Conservation (phyloP, 495 filamentous ascomycete genomes). For the Aspergillus campestris region DNA sequence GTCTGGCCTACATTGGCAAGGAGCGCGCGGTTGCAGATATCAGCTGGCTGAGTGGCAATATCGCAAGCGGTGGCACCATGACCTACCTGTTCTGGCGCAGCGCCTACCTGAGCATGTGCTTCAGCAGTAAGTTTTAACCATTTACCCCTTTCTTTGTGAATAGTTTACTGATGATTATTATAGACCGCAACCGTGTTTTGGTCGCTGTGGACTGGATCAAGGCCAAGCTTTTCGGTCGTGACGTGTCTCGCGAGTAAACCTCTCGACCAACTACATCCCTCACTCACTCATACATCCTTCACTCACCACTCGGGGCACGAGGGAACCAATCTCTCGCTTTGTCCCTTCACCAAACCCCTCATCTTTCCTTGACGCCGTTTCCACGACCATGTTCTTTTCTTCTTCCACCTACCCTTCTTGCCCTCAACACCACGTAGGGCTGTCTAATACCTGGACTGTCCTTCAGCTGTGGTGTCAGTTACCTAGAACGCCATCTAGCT, state of each 20-base stretch:
- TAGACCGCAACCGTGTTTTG: slow-evolving; percentile 83
- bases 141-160: background rate
- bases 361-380: slow-evolving; percentile 11
- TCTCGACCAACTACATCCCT: background rate
- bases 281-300: slow-evolving; percentile 1
- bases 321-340: slow-evolving; percentile 5
- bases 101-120: slow-evolving; percentile 99
- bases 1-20: slow-evolving; percentile 93
- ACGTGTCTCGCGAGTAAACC: slow-evolving; percentile 83
- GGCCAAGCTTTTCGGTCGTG: slow-evolving; percentile 88
- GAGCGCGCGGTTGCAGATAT: slow-evolving; percentile 97
- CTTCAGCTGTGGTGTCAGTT: no score
- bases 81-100: slow-evolving; percentile 93
- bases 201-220: slow-evolving; percentile 95
- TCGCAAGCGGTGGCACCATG: slow-evolving; percentile 73
- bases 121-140: slow-evolving; percentile 72
- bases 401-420: background rate
- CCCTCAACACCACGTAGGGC: no score
- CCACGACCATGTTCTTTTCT: background rate
- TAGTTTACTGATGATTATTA: slow-evolving; percentile 8
- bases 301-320: slow-evolving; percentile 15
- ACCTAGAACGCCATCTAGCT: no score
- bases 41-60: slow-evolving; percentile 93
- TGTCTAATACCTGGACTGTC: no score
- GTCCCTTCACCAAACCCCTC: background rate